phyloP scores from a whole-genome alignment of 2,329 filamentous ascomycete species.

The Akanthomyces lecanii region DNA sequence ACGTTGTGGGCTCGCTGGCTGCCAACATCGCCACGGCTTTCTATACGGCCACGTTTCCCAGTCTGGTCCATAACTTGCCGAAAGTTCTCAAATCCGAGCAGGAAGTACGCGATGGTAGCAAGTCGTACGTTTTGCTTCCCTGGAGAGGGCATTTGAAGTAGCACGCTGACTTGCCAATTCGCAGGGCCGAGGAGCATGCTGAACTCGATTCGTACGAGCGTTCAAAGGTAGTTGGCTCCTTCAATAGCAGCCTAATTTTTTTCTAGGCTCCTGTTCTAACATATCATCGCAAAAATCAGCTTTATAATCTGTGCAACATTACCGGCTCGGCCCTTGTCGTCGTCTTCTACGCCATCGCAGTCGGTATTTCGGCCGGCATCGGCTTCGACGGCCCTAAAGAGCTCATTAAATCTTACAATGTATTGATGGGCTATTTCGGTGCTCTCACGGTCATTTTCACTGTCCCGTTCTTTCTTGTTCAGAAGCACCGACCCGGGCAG shows the following conservation, averaged over 20 bases:
- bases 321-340: conserved; percentile 22
- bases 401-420: conserved; percentile 20
- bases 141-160: no score
- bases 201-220: conserved; percentile 22
- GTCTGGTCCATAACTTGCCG: conserved; percentile 21
- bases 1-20: conserved; percentile 21
- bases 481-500: conserved; percentile 23
- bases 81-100: conserved; percentile 21
- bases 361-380: conserved; percentile 21
- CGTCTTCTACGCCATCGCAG: conserved; percentile 20
- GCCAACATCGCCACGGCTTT: conserved; percentile 22
- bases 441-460: conserved; percentile 21
- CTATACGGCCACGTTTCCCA: conserved; percentile 22
- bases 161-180: neutral
- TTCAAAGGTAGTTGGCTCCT: conserved; percentile 16
- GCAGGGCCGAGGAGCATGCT: conserved; percentile 18
- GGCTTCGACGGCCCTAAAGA: conserved; percentile 18
- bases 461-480: conserved; percentile 23
- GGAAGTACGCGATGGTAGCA: conserved; percentile 17
- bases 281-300: neutral
- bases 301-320: conserved; percentile 24
- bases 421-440: conserved; percentile 23
- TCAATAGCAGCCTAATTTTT: neutral
- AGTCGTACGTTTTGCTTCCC: neutral
- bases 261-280: neutral